Evolutionary conservation across 306 rosid genomes (phyloP).

Genomic region (Inga oerstediana): DNA sequence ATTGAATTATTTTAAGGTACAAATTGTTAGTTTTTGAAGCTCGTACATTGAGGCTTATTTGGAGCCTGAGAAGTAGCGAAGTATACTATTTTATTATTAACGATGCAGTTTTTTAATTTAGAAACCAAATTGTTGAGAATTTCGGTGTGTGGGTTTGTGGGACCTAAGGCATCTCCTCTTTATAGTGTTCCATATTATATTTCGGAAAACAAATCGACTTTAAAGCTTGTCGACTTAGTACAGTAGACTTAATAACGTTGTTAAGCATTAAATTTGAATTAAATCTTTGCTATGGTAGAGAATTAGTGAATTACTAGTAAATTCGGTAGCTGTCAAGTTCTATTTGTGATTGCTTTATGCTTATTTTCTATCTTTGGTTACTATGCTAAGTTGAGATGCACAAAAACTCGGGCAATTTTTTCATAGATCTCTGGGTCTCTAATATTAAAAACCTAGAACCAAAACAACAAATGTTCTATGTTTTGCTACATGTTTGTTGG

Average conservation of each 20-base stretch:
- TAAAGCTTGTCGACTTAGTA: background rate
- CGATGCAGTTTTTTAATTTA: background rate
- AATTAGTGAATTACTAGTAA: background rate
- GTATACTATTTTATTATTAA: background rate
- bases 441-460: background rate
- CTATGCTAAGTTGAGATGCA: background rate
- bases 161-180: background rate
- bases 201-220: background rate
- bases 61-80: background rate
- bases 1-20: background rate
- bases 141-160: background rate
- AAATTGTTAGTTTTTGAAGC: background rate
- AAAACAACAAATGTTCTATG: background rate
- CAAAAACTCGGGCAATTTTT: background rate
- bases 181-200: background rate
- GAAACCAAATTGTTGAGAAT: background rate
- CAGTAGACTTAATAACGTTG: background rate
- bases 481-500: background rate
- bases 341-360: background rate
- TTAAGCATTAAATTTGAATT: background rate
- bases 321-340: background rate
- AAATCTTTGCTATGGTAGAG: background rate
- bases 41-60: background rate
- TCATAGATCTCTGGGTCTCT: background rate
- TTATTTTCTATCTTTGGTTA: background rate